These are phyloP conservation scores for Colletotrichum viniferum DNA, from an alignment of 2,329 filamentous ascomycete genomes.

Conservation along the genomic window DNA sequence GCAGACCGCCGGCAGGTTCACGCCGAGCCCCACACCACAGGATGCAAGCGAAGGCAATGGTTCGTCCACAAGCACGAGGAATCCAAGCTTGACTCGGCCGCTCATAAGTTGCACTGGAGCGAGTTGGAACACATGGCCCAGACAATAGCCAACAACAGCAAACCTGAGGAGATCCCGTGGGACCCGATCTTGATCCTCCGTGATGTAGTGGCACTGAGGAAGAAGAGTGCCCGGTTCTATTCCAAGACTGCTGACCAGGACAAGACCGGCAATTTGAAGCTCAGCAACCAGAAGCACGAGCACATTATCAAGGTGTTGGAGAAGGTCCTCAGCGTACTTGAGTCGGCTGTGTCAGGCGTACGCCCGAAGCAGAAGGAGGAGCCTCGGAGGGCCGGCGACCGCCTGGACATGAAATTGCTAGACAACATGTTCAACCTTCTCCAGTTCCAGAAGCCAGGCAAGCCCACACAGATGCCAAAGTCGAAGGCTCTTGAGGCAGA, in stretches of 20 bases:
- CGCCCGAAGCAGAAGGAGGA: neutral
- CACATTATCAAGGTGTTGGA: neutral
- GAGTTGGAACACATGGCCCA: neutral
- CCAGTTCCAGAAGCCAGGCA: neutral
- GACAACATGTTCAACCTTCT: neutral
- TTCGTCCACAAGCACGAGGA: neutral
- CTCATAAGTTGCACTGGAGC: neutral
- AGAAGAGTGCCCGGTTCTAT: neutral
- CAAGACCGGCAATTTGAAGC: neutral
- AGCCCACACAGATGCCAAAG: neutral
- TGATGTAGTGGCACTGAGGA: neutral
- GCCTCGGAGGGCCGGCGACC: neutral
- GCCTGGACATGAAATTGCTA: neutral
- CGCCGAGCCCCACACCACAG: neutral
- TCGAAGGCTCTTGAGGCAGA: neutral
- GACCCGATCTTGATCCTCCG: neutral
- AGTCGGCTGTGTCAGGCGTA: neutral
- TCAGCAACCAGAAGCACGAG: neutral
- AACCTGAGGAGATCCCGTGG: neutral
- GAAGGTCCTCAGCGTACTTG: neutral
- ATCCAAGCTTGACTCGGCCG: neutral
- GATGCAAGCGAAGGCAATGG: neutral
- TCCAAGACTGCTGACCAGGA: neutral
- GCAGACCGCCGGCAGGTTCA: neutral
- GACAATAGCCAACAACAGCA: neutral